Evolutionary conservation across 306 rosid species (phyloP), one percentile per base, ranked within the genome.

Genomic region (Bauhinia variegata): DNA sequence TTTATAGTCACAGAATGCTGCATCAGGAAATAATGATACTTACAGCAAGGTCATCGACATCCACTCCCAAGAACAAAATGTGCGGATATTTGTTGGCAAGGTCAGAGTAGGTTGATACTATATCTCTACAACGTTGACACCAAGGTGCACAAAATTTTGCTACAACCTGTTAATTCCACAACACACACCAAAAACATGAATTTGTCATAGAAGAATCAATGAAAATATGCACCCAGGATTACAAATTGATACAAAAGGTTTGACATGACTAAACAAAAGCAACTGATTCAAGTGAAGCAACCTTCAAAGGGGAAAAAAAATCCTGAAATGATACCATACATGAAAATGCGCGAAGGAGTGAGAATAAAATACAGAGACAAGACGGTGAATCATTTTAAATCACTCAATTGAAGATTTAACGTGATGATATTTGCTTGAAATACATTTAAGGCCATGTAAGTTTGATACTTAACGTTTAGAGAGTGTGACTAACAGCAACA

Each of bases 81-180:
- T 81, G 74, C 18, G 75, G 62, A 60, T 82, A 31, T 71, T 77
- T 71, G 75, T 82, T 85, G 9, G 90, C 83, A 72, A 85, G 63
- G 75, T 85, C 90, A 10, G 78, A 5, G 42, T 57, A 82, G 54
- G 68, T 68, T 11, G 87, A 81, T 10, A 83, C 82, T 57, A 82
- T 52, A 70, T 71, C 43, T 70, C 60, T 82, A 76, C 89, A 82
- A 30, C 87, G 89, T 58, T 84, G 82, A 58, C 87, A 85, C 89
- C 89, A 82, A 32, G 81, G 70, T 34, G 89, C 89, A 64, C 89
- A 82, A 82, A 85, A 85, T 78, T 82, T 85, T 17, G 87, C 90
- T 49, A 85, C 31, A 57, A 85, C 83, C 90, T 85, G 79, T 70
- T 39, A 53, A 41, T 6, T 36, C 9, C 41, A 6, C 41, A 8